Conservation (phyloP, 306 rosid genomes). For the Lablab purpureus region DNA sequence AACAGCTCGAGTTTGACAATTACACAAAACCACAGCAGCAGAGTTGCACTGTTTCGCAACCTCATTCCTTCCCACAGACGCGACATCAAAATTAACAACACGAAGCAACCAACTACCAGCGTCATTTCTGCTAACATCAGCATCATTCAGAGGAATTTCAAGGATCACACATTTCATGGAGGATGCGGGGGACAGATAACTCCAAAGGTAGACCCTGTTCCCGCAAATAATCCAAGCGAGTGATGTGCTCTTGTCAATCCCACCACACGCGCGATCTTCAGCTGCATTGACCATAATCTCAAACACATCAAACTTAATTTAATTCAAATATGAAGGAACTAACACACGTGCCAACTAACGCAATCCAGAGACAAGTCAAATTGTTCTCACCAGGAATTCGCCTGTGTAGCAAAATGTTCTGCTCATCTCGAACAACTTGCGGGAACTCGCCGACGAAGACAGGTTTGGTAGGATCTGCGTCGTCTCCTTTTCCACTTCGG, state of each 20-base stretch:
- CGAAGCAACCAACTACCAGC: slow-evolving; percentile 74
- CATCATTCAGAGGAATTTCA: slow-evolving; percentile 67
- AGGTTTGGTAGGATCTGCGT: slow-evolving; percentile 65
- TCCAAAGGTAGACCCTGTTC: slow-evolving; percentile 80
- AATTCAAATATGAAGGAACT: background rate
- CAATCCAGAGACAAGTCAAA: slow-evolving; percentile 17
- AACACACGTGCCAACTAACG: slow-evolving; percentile 4
- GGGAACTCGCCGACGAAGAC: slow-evolving; percentile 94
- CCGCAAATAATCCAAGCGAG: slow-evolving; percentile 88
- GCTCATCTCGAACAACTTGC: slow-evolving; percentile 74
- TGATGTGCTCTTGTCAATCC: slow-evolving; percentile 77
- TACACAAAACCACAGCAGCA: slow-evolving; percentile 73
- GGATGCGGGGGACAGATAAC: slow-evolving; percentile 67
- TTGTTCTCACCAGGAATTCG: slow-evolving; percentile 61
- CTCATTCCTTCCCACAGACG: slow-evolving; percentile 51
- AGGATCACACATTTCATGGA: slow-evolving; percentile 70
- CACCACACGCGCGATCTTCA: slow-evolving; percentile 67
- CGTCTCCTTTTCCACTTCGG: slow-evolving; percentile 65
- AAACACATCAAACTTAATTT: slow-evolving; percentile 1
- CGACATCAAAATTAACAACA: slow-evolving; percentile 70
- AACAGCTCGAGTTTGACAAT: slow-evolving; percentile 64
- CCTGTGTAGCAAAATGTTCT: slow-evolving; percentile 63
- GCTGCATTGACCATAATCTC: slow-evolving; percentile 52
- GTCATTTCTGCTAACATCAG: slow-evolving; percentile 53
- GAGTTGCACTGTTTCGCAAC: slow-evolving; percentile 60